Evolutionary conservation across 352 stramenopile genomes (phyloP).

Genomic region (Phytophthora sp.): DNA sequence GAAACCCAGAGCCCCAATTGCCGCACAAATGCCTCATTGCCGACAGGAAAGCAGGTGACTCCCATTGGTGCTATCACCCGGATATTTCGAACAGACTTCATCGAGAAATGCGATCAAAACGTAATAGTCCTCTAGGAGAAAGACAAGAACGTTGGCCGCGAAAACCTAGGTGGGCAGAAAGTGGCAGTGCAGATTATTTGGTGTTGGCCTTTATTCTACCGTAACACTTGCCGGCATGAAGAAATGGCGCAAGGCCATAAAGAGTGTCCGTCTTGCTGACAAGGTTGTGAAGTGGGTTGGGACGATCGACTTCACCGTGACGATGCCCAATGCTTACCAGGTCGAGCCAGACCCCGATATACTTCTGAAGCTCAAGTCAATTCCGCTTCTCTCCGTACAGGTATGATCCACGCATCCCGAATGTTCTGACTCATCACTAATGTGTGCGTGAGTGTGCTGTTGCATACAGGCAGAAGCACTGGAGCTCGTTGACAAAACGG

Average conservation of each 20-base stretch:
- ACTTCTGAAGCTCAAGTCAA: too few species aligned
- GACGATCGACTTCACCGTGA: neutral
- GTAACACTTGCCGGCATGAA: conserved; percentile 2
- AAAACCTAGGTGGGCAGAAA: neutral
- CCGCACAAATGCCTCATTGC: too few species aligned
- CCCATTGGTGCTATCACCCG: too few species aligned
- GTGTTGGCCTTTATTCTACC: conserved; percentile 1
- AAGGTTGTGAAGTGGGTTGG: neutral
- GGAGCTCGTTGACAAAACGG: too few species aligned
- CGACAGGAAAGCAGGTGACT: too few species aligned
- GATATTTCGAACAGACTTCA: neutral
- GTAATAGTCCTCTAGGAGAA: neutral
- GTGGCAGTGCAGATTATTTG: conserved; percentile 3
- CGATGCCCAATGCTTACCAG: neutral
- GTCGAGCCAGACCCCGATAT: neutral
- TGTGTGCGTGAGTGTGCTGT: too few species aligned
- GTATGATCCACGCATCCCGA: neutral
- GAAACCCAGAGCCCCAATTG: too few species aligned
- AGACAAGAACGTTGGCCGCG: neutral
- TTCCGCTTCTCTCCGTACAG: conserved; percentile 1
- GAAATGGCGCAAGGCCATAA: conserved; percentile 1
- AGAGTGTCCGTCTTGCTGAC: neutral
- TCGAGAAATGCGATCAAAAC: neutral
- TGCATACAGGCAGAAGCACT: too few species aligned
- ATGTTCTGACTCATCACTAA: too few species aligned